These are phyloP conservation scores for Penicillium fimorum DNA, from an alignment of 495 filamentous ascomycete species.

Conservation along the genomic window DNA sequence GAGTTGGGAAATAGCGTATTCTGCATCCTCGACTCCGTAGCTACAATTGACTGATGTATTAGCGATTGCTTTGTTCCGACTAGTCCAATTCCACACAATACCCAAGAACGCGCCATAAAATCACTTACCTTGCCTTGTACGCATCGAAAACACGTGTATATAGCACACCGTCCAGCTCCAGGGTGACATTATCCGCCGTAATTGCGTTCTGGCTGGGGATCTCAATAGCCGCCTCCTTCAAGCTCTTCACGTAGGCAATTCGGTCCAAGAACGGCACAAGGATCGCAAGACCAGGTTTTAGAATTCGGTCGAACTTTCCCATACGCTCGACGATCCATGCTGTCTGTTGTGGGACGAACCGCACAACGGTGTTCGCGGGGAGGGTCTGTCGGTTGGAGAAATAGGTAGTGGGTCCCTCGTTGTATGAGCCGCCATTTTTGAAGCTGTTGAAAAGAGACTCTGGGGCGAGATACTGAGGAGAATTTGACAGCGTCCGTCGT, in stretches of 20 bases:
- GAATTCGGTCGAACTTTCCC: constrained; percentile 91
- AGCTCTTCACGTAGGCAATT: constrained; percentile 94
- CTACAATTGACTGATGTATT: constrained; percentile 40
- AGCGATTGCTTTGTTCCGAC: constrained; percentile 15
- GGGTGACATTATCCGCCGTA: constrained; percentile 95
- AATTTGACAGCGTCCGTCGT: constrained; percentile 35
- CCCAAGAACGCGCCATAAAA: neutral
- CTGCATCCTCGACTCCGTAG: constrained; percentile 97
- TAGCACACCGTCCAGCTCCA: constrained; percentile 92
- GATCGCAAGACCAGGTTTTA: constrained; percentile 87
- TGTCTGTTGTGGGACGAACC: constrained; percentile 97
- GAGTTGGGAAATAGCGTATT: constrained; percentile 97
- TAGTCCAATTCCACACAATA: neutral
- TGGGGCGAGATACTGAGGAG: constrained; percentile 32
- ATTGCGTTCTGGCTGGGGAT: constrained; percentile 96
- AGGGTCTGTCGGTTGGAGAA: constrained; percentile 64
- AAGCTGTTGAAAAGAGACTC: constrained; percentile 34
- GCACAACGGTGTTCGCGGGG: constrained; percentile 90
- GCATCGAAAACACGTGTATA: constrained; percentile 96
- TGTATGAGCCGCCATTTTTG: constrained; percentile 22
- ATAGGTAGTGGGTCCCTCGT: constrained; percentile 37
- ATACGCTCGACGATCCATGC: constrained; percentile 99
- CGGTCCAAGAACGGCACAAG: constrained; percentile 89
- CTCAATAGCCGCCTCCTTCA: constrained; percentile 95
- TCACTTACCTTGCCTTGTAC: constrained; percentile 82